Base-by-base conservation (phyloP, 139 green algal species). In the Tetradesmus obliquus region DNA sequence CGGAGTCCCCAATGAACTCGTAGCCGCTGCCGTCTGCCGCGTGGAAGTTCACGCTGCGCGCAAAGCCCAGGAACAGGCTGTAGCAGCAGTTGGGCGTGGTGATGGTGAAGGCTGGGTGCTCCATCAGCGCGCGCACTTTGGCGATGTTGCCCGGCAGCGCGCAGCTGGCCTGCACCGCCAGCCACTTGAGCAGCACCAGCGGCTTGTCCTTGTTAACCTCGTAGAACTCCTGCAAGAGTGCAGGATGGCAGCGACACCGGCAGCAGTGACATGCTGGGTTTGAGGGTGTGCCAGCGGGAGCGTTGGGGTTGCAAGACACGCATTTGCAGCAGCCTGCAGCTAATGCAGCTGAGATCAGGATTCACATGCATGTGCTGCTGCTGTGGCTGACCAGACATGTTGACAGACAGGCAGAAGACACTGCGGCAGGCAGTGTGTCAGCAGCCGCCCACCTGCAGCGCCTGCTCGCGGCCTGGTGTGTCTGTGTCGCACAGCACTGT, bases 151-250 rank as follows among this genome's bases (percentile, higher is more conserved):
- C 97, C 0, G 94, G 91, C 57, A 95, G 85, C 71, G 98, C 96
- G 90, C 90, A 95, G 85, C 88, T 93, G 51, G 98, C 94, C 94
- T 98, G 96, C 60, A 99, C 87, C 1, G 91, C 93, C 69, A 99
- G 91, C 98, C 98, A 99, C 95, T 99, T 99, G 86, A 98, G 95
- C 84, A 99, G 84, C 66, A 99, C 97, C 69, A 99, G 94, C 10
- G 93, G 88, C 90, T 99, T 97, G 32, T 96, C 83, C 94, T 98
- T 95, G 95, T 96, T 99, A 93, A 97, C 93, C 57, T 96, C 84
- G 91, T 97, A 99, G 90, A 99, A 99, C 69, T 94, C 94, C 13
- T 94, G 87, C 54, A 32, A 24, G 20, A 13, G 24, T 5, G 13
- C 79, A 80, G 72, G 32, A 45, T 45, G 32, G 32, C 32, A 45